phyloP scores from a whole-genome alignment of 1,284 basidiomycete species.

The Volvariella surrecta region DNA sequence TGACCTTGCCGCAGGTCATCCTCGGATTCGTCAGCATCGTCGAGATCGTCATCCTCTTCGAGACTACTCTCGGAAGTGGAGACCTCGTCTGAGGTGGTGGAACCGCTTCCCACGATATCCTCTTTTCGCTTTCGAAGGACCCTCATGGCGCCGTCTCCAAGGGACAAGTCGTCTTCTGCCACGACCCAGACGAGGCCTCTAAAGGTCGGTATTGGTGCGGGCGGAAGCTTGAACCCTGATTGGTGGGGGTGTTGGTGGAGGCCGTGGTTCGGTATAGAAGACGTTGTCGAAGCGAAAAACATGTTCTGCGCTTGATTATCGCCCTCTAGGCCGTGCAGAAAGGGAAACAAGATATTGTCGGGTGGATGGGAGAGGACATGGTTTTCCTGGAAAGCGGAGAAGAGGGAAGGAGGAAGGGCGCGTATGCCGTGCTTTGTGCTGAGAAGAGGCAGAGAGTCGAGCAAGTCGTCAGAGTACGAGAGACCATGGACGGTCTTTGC shows the following conservation, averaged over 20 bases:
- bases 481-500: slow-evolving; percentile 25
- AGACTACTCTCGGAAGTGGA: slow-evolving; percentile 9
- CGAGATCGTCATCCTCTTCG: slow-evolving; percentile 13
- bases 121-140: slow-evolving; percentile 25
- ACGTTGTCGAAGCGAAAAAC: slow-evolving; percentile 62
- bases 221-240: slow-evolving; percentile 4
- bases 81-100: slow-evolving; percentile 15
- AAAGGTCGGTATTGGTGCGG: slow-evolving; percentile 29
- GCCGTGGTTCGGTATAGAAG: slow-evolving; percentile 4
- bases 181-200: slow-evolving; percentile 72
- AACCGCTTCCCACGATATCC: no score
- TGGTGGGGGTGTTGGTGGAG: slow-evolving; percentile 9
- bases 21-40: slow-evolving; percentile 13
- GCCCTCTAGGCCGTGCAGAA: slow-evolving; percentile 78
- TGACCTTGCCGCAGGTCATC: slow-evolving; percentile 8
- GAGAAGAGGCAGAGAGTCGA: slow-evolving; percentile 22
- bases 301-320: slow-evolving; percentile 67
- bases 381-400: slow-evolving; percentile 53
- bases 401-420: slow-evolving; percentile 45
- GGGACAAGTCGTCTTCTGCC: slow-evolving; percentile 52
- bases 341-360: slow-evolving; percentile 74
- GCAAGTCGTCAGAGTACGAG: slow-evolving; percentile 29
- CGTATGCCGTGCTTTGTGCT: slow-evolving; percentile 19
- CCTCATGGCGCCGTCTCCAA: slow-evolving; percentile 16
- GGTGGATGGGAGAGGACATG: slow-evolving; percentile 62